phyloP scores from a whole-genome alignment of 1,139 yeast genomes.

The Scheffersomyces stambukii region DNA sequence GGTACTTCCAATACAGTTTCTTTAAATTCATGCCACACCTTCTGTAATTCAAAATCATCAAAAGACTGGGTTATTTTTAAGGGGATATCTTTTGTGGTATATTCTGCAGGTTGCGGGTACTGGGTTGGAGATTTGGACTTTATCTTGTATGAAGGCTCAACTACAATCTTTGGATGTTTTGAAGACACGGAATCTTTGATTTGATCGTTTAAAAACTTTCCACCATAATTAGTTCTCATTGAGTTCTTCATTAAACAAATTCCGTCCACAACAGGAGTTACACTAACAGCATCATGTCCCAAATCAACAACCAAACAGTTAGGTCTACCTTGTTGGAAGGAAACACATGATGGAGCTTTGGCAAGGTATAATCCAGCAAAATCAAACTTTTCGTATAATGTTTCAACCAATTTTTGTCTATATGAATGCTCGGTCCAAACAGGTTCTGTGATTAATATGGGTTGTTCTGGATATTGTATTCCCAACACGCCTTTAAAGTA shows the following conservation, averaged over 20 bases:
- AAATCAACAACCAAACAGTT: conserved; percentile 90
- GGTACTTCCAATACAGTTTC: conserved; percentile 59
- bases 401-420: conserved; percentile 70
- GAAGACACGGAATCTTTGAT: conserved; percentile 13
- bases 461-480: conserved; percentile 63
- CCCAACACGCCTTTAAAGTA: conserved; percentile 45
- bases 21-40: conserved; percentile 56
- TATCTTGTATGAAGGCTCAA: conserved; percentile 25
- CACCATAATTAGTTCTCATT: conserved; percentile 64
- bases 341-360: conserved; percentile 82
- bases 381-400: conserved; percentile 65
- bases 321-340: conserved; percentile 92
- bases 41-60: conserved; percentile 30
- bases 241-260: conserved; percentile 74
- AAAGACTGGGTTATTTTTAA: conserved; percentile 34
- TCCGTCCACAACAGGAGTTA: conserved; percentile 93
- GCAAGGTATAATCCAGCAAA: conserved; percentile 87
- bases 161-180: conserved; percentile 4
- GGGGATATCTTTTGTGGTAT: conserved; percentile 27
- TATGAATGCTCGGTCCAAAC: conserved; percentile 75
- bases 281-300: conserved; percentile 81
- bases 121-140: conserved; percentile 30
- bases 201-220: conserved; percentile 51
- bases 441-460: conserved; percentile 77
- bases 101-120: conserved; percentile 30